Evolutionary conservation across 2,329 filamentous ascomycete species (phyloP).

Genomic region (Colletotrichum australisinense): DNA sequence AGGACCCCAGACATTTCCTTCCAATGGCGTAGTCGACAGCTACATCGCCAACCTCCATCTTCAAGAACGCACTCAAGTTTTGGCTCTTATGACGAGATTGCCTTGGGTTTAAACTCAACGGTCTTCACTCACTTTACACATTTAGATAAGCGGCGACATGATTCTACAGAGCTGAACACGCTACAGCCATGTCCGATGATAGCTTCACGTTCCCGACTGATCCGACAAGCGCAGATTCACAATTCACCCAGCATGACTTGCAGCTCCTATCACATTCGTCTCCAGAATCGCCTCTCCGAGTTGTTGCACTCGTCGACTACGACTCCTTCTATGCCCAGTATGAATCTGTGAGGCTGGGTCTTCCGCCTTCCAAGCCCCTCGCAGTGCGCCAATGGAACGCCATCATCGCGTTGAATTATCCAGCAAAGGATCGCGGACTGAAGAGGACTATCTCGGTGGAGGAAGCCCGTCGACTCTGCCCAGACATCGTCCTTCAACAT

Average conservation of each 20-base stretch:
- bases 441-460: background rate
- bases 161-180: background rate
- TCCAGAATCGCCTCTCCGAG: constrained; percentile 1
- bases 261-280: background rate
- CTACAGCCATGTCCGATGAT: background rate
- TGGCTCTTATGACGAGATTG: background rate
- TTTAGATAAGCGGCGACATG: background rate
- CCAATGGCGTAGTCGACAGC: background rate
- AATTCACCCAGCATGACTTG: background rate
- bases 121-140: no score
- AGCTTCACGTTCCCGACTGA: background rate
- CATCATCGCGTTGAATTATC: constrained; percentile 21
- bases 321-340: constrained; percentile 98
- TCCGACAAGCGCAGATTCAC: background rate
- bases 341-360: constrained; percentile 75
- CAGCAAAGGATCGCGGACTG: background rate
- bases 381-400: constrained; percentile 24
- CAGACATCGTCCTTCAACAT: constrained; percentile 77
- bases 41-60: background rate
- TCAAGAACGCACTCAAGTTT: background rate
- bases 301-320: constrained; percentile 90
- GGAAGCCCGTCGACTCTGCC: background rate
- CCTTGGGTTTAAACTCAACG: no score
- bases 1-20: no score
- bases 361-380: background rate